Evolutionary conservation across 2,329 filamentous ascomycete species (phyloP).

Genomic region (Fusarium marasasianum): DNA sequence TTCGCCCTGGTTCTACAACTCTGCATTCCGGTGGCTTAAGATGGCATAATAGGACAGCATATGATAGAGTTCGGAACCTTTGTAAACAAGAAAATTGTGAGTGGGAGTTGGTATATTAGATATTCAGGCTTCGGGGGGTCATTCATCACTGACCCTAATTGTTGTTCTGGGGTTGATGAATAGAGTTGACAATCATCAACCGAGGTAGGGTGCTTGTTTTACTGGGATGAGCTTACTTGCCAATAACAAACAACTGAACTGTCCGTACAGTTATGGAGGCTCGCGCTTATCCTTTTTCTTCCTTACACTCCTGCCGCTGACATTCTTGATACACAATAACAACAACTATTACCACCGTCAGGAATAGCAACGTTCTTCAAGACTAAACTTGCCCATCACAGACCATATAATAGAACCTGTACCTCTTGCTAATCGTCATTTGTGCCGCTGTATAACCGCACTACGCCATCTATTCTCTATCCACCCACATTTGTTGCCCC

Average conservation of each 20-base stretch:
- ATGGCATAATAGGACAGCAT: neutral
- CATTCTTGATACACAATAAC: neutral
- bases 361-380: neutral
- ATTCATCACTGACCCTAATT: neutral
- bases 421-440: neutral
- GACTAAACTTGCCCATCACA: neutral
- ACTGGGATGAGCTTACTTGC: constrained; percentile 4
- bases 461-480: constrained; percentile 6
- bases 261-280: neutral
- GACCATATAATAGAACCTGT: neutral
- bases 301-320: neutral
- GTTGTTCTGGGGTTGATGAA: neutral
- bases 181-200: constrained; percentile 7
- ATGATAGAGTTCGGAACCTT: neutral
- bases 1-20: neutral
- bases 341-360: neutral
- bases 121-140: neutral
- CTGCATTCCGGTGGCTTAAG: neutral
- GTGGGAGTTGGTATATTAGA: neutral
- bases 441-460: constrained; percentile 9
- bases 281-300: neutral
- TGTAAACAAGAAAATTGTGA: neutral
- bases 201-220: neutral
- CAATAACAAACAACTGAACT: neutral
- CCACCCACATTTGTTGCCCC: constrained; percentile 23